Evolutionary conservation across 371 early-diverging fungal species (phyloP).

Genomic region (Rhizopus sp.): DNA sequence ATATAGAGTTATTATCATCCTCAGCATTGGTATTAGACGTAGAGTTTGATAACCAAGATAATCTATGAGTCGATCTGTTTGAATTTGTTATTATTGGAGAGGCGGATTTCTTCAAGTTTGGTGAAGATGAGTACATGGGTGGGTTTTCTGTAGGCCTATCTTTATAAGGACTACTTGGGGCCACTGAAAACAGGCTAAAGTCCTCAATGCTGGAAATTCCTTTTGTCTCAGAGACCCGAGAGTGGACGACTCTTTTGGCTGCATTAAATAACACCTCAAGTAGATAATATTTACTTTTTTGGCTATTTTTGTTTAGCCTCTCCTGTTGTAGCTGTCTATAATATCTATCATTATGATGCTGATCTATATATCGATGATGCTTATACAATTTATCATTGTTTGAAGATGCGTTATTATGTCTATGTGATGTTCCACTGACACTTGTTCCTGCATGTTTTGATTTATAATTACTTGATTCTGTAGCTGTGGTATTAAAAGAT

Average conservation of each 20-base stretch:
- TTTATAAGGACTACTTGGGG: background rate
- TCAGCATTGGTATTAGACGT: constrained; percentile 1
- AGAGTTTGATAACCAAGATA: constrained; percentile 15
- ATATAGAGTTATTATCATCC: constrained; percentile 1
- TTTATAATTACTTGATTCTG: constrained; percentile 4
- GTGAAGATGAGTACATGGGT: background rate
- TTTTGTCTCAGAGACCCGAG: constrained; percentile 34
- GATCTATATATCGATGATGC: constrained; percentile 22
- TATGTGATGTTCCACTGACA: constrained; percentile 28
- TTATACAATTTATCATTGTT: background rate
- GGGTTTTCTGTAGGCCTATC: background rate
- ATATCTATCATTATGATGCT: constrained; percentile 1
- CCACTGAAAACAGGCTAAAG: constrained; percentile 6
- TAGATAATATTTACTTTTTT: constrained; percentile 19
- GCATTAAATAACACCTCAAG: constrained; percentile 22
- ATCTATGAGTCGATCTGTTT: constrained; percentile 10
- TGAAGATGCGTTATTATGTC: constrained; percentile 22
- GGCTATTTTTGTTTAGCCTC: background rate
- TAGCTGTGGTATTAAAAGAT: constrained; percentile 8
- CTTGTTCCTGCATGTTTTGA: constrained; percentile 11
- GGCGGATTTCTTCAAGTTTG: background rate
- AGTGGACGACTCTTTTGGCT: constrained; percentile 40
- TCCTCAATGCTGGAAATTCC: constrained; percentile 10
- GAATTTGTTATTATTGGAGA: background rate
- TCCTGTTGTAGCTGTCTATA: constrained; percentile 9